These are phyloP conservation scores for Arthroderma uncinatum DNA, from an alignment of 2,329 filamentous ascomycete species.

Conservation along the genomic window DNA sequence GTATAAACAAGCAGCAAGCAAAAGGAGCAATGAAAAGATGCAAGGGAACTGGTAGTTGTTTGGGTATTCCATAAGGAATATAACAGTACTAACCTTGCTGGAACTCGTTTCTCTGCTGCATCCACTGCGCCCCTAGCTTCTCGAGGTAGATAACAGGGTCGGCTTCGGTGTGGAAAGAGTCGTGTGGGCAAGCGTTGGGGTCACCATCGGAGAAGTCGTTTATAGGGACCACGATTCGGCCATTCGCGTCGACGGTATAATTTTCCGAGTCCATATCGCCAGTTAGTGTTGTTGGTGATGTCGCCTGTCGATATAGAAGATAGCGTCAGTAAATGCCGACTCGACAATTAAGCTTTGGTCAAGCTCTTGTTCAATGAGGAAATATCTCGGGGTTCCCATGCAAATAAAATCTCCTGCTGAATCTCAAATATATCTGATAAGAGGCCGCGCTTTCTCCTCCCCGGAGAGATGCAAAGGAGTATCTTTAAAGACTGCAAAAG, in stretches of 20 bases:
- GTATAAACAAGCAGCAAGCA: neutral
- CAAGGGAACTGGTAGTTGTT: neutral
- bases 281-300: neutral
- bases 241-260: neutral
- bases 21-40: neutral
- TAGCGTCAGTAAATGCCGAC: too few species aligned
- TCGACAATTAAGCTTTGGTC: too few species aligned
- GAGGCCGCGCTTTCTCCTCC: too few species aligned
- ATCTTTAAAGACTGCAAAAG: too few species aligned
- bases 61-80: neutral
- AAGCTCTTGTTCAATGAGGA: too few species aligned
- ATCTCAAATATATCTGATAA: too few species aligned
- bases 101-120: conserved; percentile 32
- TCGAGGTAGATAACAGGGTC: conserved; percentile 35
- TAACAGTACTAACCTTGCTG: conserved; percentile 23
- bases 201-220: conserved; percentile 32
- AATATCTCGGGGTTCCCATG: too few species aligned
- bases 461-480: too few species aligned
- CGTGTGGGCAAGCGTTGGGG: conserved; percentile 27
- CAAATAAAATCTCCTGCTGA: too few species aligned
- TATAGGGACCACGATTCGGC: conserved; percentile 23
- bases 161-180: conserved; percentile 24
- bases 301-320: too few species aligned
- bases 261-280: neutral
- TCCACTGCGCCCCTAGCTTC: conserved; percentile 40